These are phyloP conservation scores for Fagus sylvatica DNA, from an alignment of 306 rosid species.

Conservation along the genomic window DNA sequence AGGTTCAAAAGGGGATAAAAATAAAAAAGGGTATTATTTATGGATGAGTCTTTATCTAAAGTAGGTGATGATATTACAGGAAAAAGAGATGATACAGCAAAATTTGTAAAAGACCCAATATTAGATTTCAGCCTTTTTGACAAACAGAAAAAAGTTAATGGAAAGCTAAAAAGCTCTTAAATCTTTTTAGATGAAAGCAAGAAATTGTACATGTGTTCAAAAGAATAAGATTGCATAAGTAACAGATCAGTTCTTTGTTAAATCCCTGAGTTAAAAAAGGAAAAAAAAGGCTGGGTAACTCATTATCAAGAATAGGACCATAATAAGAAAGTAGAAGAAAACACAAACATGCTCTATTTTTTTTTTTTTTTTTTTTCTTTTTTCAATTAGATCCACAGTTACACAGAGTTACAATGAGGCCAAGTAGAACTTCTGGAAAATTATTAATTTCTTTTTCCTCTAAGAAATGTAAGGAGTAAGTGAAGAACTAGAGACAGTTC, in stretches of 20 bases:
- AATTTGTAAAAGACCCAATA: constrained; percentile 22
- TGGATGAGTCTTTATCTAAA: constrained; percentile 50
- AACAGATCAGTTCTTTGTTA: constrained; percentile 4
- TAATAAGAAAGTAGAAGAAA: constrained; percentile 15
- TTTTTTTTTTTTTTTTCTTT: background rate
- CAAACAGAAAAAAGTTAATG: constrained; percentile 41
- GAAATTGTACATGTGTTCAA: constrained; percentile 16
- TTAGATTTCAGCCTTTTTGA: constrained; percentile 35
- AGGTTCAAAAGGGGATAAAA: constrained; percentile 28
- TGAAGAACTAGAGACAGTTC: constrained; percentile 40
- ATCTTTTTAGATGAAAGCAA: background rate
- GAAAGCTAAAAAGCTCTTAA: constrained; percentile 27
- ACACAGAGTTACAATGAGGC: constrained; percentile 44
- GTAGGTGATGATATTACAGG: constrained; percentile 26
- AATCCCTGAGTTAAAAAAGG: constrained; percentile 23
- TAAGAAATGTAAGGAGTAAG: constrained; percentile 42
- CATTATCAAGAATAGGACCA: constrained; percentile 3
- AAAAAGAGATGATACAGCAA: constrained; percentile 34
- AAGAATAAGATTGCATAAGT: constrained; percentile 3
- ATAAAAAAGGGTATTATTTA: constrained; percentile 21
- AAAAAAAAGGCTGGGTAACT: background rate
- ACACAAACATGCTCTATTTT: constrained; percentile 23
- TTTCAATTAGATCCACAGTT: constrained; percentile 61
- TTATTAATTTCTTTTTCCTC: constrained; percentile 45
- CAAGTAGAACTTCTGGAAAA: constrained; percentile 42